These are phyloP conservation scores for Anthracocystis walkeri DNA, from an alignment of 1,284 basidiomycete species.

Conservation along the genomic window DNA sequence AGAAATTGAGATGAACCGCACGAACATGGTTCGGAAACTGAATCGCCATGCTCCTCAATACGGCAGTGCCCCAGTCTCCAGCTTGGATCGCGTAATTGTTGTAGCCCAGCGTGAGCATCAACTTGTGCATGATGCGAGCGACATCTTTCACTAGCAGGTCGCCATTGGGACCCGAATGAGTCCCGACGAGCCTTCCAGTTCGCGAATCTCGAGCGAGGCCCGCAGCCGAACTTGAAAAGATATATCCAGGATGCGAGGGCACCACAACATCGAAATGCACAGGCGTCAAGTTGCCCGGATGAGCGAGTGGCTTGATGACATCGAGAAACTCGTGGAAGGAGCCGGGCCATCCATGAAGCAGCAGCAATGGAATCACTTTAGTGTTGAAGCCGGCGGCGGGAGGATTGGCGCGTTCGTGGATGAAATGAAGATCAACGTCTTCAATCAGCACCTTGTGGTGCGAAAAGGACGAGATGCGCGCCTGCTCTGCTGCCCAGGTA, in stretches of 20 bases:
- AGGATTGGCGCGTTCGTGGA: conserved; percentile 58
- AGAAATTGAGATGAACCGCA: conserved; percentile 59
- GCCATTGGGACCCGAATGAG: conserved; percentile 48
- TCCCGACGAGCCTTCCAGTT: conserved; percentile 27
- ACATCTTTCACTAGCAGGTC: conserved; percentile 56
- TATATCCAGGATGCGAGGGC: conserved; percentile 67
- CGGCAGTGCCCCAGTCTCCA: conserved; percentile 56
- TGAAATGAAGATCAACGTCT: conserved; percentile 63
- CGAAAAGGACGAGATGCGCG: conserved; percentile 45
- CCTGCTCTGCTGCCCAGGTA: conserved; percentile 51
- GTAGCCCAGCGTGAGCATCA: conserved; percentile 58
- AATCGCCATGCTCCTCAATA: conserved; percentile 41
- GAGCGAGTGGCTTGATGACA: conserved; percentile 61
- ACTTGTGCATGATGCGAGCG: conserved; percentile 55
- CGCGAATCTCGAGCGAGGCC: conserved; percentile 28
- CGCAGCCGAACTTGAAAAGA: conserved; percentile 40
- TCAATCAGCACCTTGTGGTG: conserved; percentile 59
- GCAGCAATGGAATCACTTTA: conserved; percentile 67
- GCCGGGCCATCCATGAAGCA: conserved; percentile 68
- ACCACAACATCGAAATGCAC: conserved; percentile 66
- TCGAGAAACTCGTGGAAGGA: conserved; percentile 65
- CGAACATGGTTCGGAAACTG: conserved; percentile 38
- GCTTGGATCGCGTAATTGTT: conserved; percentile 55
- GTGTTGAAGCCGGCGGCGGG: conserved; percentile 19
- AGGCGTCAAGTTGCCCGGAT: conserved; percentile 49